Base-by-base conservation (phyloP, 2,329 filamentous ascomycete genomes). In the Emergomyces africanus region DNA sequence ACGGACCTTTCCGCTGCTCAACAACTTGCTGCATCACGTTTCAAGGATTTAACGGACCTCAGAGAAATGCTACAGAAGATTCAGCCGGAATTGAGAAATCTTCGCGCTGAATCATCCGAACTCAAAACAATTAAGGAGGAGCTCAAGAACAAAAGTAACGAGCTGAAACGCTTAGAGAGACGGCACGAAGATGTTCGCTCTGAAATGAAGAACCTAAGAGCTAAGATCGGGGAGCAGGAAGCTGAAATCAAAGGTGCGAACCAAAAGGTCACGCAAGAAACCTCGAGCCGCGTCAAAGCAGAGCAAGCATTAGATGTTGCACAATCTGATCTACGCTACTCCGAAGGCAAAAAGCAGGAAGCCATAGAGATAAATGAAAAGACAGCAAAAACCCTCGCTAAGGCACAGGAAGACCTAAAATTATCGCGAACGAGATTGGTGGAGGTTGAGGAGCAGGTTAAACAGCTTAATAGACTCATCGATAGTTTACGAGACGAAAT, bases 1-100 rank as follows among this genome's bases (percentile, higher is more conserved):
- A 89, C 87, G 0, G 92, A 99, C 68, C 80, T 97, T 2, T 87
- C 85, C 1, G 90, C 90, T 1, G 87, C 91, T 0, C 86, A 96
- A 70, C 85, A 95, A 72, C 81, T 97, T 14, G 90, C 94, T 0
- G 86, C 95, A 61, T 87, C 83, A 18, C 82, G 94, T 35, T 97
- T 90, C 77, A 95, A 90, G 71, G 91, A 97, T 61, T 77, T 96
- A 1, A 86, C 85, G 0, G 88, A 95, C 33, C 77, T 96, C 51
- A 82, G 86, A 23, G 88, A 92, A 62, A 79, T 91, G 2, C 73
- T 96, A 35, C 86, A 90, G 64, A 95, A 94, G 70, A 82, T 88
- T 0, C 91, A 96, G 68, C 88, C 90, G 0, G 92, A 99, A 72
- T 77, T 97, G 28, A 87, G 86, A 70, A 85, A 78, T 50, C 78